Conservation (phyloP, 345 rosid species). For the Moricandia moricandioides region DNA sequence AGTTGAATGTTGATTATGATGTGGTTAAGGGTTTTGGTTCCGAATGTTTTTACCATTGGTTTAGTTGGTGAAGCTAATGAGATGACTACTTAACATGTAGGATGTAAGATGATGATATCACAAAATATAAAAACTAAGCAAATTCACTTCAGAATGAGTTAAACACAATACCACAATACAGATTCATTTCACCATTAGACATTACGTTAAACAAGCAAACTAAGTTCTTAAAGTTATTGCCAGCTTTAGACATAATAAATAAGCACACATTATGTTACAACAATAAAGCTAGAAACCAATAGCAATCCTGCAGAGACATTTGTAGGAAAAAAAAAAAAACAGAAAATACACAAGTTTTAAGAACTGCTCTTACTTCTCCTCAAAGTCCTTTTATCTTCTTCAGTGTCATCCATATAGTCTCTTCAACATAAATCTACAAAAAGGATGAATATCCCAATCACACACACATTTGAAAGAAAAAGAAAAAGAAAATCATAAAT, state of each 20-base stretch:
- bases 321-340: background rate
- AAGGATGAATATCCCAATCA: conserved; percentile 13
- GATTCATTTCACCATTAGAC: background rate
- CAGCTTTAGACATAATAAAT: background rate
- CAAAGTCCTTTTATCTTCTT: background rate
- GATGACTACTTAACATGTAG: background rate
- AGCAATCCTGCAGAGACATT: no score
- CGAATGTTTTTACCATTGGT: background rate
- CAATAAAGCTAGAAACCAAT: background rate
- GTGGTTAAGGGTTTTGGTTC: background rate
- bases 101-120: background rate
- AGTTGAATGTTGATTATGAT: conserved; percentile 7
- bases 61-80: background rate
- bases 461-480: background rate
- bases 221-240: background rate
- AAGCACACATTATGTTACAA: background rate
- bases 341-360: background rate
- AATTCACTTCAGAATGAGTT: background rate
- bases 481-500: background rate
- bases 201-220: background rate
- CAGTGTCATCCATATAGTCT: background rate
- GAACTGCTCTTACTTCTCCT: background rate
- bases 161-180: background rate
- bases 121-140: background rate
- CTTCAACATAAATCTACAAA: conserved; percentile 22